Conservation (phyloP, 2,329 filamentous ascomycete species). For the Trichoderma asperellum region DNA sequence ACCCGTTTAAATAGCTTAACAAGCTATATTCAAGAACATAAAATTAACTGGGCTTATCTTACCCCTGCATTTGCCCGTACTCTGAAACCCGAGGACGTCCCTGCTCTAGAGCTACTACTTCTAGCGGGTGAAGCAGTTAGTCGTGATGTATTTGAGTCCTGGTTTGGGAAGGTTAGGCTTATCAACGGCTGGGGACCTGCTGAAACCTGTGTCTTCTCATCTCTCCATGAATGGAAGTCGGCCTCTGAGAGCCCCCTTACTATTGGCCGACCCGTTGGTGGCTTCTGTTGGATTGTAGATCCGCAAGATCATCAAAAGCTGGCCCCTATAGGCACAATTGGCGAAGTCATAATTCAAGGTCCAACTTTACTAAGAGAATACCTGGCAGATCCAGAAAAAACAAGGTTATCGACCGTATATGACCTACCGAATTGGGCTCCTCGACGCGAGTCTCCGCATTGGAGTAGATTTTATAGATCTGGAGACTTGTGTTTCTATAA, state of each 20-base stretch:
- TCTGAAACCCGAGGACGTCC: conserved; percentile 4
- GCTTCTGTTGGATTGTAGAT: conserved; percentile 29
- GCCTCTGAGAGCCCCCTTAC: neutral
- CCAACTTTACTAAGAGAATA: conserved; percentile 23
- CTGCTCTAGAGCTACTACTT: conserved; percentile 3
- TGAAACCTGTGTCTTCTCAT: conserved; percentile 21
- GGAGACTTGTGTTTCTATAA: conserved; percentile 22
- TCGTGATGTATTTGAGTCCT: conserved; percentile 6
- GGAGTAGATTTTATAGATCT: conserved; percentile 20
- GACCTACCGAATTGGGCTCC: conserved; percentile 19
- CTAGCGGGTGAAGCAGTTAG: conserved; percentile 12
- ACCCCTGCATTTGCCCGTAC: conserved; percentile 15
- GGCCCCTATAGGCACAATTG: conserved; percentile 11
- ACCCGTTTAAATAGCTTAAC: neutral
- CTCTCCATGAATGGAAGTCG: conserved; percentile 14
- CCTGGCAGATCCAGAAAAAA: conserved; percentile 10
- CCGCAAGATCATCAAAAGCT: conserved; percentile 11
- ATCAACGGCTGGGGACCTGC: conserved; percentile 19
- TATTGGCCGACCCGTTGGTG: conserved; percentile 20
- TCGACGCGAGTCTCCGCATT: neutral
- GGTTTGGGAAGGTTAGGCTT: conserved; percentile 18
- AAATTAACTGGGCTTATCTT: conserved; percentile 9
- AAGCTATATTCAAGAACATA: neutral
- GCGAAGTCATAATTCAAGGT: conserved; percentile 18
- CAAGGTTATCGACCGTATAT: neutral